phyloP scores from a whole-genome alignment of 371 early-diverging fungal genomes.

The Mortierella sp. region DNA sequence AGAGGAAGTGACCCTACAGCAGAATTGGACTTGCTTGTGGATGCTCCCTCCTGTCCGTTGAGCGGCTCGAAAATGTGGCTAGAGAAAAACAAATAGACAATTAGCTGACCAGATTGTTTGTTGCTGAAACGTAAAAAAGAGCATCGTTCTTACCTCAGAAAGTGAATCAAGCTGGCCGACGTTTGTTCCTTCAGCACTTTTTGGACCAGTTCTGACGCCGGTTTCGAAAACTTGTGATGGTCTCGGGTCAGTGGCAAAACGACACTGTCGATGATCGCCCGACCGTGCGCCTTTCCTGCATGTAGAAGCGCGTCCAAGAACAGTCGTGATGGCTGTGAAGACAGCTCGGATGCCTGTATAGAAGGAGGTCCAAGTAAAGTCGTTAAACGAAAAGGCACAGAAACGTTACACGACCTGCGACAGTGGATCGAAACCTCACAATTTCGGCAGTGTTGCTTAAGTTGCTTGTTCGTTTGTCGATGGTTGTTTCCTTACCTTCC shows the following conservation, averaged over 20 bases:
- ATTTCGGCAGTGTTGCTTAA: neutral
- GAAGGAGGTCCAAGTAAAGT: neutral
- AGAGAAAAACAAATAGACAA: neutral
- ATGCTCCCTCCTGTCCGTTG: neutral
- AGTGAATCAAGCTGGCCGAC: constrained; percentile 30
- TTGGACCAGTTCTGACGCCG: constrained; percentile 33
- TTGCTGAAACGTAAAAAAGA: neutral
- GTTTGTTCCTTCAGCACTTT: constrained; percentile 44
- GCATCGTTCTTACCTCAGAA: constrained; percentile 25
- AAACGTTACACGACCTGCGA: neutral
- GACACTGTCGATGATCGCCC: constrained; percentile 42
- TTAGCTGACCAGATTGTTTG: neutral
- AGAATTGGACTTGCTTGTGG: neutral
- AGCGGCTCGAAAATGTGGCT: constrained; percentile 24
- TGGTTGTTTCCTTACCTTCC: constrained; percentile 21
- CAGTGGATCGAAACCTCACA: neutral
- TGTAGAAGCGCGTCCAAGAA: constrained; percentile 36
- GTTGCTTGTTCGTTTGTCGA: neutral
- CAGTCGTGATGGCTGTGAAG: constrained; percentile 39
- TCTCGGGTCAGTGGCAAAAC: constrained; percentile 24
- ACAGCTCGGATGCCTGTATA: constrained; percentile 20
- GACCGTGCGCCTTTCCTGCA: constrained; percentile 35
- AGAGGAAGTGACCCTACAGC: constrained; percentile 5
- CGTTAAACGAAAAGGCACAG: neutral
- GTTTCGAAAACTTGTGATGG: constrained; percentile 19